Conservation (phyloP, 164 flowering plant genomes). For the Nymphaea thermarum region DNA sequence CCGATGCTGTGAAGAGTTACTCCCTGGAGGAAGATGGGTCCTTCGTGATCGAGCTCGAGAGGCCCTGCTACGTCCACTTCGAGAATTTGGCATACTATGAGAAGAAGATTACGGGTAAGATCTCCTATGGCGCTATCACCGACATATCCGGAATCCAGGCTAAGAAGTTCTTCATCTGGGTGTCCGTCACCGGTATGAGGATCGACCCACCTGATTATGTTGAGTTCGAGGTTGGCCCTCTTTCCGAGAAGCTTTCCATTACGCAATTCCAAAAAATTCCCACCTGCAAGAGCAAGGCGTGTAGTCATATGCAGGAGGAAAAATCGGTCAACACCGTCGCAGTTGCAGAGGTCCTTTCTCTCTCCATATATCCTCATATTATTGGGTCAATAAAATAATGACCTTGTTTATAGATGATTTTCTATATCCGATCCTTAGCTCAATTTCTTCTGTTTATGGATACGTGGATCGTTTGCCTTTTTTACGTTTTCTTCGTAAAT, state of each 20-base stretch:
- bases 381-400: not conserved
- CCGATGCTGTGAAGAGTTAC: constrained; percentile 42
- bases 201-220: constrained; percentile 74
- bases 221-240: constrained; percentile 68
- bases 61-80: constrained; percentile 62
- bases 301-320: not conserved
- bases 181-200: constrained; percentile 71
- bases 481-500: not conserved
- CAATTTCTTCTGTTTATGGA: not conserved
- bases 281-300: constrained; percentile 28
- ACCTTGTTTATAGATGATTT: not conserved
- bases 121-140: constrained; percentile 58
- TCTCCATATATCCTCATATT: not conserved
- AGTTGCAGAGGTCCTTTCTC: not conserved
- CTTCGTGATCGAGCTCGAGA: constrained; percentile 43
- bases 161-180: constrained; percentile 62
- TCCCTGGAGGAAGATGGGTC: constrained; percentile 44
- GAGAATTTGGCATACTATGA: constrained; percentile 77
- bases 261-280: constrained; percentile 52
- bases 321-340: not conserved
- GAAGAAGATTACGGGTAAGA: constrained; percentile 41
- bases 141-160: constrained; percentile 70
- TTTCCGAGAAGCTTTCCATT: constrained; percentile 69
- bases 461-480: not conserved
- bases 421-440: not conserved